Percentiles rank a stretch among this genome's conserved stretches.
phyloP scores from a whole-genome alignment of 2,329 filamentous ascomycete genomes.

The Xylariaceae sp. region DNA sequence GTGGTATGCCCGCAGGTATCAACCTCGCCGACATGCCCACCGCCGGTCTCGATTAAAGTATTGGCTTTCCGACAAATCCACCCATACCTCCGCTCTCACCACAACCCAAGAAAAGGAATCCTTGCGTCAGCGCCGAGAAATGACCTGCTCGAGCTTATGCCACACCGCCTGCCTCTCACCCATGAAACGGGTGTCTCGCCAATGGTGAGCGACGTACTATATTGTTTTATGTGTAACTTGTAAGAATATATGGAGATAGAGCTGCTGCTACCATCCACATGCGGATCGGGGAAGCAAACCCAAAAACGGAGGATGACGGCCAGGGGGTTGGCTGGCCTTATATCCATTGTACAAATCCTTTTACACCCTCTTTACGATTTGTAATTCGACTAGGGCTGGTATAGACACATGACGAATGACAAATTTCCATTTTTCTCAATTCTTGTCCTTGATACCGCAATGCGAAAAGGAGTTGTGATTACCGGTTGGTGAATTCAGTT shows the following conservation, averaged over 20 bases:
- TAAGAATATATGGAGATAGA: no score
- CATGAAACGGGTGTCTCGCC: no score
- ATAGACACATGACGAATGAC: conserved; percentile 27
- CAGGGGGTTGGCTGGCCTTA: conserved; percentile 4
- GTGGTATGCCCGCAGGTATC: conserved; percentile 8
- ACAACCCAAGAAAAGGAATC: not conserved
- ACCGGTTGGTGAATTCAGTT: no score
- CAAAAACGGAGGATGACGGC: conserved; percentile 7
- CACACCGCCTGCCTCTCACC: no score
- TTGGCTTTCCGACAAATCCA: conserved; percentile 4
- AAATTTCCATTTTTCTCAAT: conserved; percentile 6
- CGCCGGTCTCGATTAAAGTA: conserved; percentile 52
- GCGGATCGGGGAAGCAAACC: no score
- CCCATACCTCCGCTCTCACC: conserved; percentile 16
- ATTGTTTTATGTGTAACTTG: no score
- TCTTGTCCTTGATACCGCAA: no score
- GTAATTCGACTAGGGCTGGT: conserved; percentile 20
- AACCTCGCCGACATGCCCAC: conserved; percentile 49
- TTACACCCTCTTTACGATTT: conserved; percentile 13
- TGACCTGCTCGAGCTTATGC: no score
- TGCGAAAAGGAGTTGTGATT: no score
- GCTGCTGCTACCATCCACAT: no score
- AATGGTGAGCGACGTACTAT: no score
- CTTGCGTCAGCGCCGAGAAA: no score
- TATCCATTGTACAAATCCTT: conserved; percentile 14